Conservation (phyloP, 805 yeast genomes). For the Kuraishia capsulata region DNA sequence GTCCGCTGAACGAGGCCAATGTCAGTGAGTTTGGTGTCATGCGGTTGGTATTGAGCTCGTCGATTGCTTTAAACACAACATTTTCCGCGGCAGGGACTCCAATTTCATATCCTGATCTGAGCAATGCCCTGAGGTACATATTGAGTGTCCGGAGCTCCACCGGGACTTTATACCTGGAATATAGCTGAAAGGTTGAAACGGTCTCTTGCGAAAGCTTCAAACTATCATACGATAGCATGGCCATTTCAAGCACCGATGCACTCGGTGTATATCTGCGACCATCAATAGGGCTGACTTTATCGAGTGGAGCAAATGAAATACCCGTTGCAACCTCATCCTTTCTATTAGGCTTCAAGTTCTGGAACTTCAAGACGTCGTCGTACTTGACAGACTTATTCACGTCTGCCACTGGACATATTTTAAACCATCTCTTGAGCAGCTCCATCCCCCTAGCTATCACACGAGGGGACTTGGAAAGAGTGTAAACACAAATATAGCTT, state of each 20-base stretch:
- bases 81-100: too few species aligned
- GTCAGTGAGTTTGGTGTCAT: background rate
- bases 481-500: background rate
- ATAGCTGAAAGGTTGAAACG: background rate
- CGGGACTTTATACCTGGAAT: background rate
- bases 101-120: too few species aligned
- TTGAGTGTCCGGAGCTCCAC: background rate
- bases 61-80: too few species aligned
- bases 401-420: conserved; percentile 1
- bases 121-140: background rate
- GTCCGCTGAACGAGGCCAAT: background rate
- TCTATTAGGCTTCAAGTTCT: background rate
- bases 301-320: background rate
- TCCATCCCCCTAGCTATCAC: conserved; percentile 1
- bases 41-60: too few species aligned
- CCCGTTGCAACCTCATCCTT: background rate
- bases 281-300: background rate
- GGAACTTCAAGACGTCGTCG: background rate
- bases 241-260: background rate
- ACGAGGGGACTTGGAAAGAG: background rate
- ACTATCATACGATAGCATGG: background rate
- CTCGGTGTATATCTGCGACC: background rate
- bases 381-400: background rate
- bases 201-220: background rate
- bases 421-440: conserved; percentile 2